Evolutionary conservation across 106 monocot species (phyloP), one percentile per base, ranked within the genome.

Genomic region (Alisma plantagoaquatica): DNA sequence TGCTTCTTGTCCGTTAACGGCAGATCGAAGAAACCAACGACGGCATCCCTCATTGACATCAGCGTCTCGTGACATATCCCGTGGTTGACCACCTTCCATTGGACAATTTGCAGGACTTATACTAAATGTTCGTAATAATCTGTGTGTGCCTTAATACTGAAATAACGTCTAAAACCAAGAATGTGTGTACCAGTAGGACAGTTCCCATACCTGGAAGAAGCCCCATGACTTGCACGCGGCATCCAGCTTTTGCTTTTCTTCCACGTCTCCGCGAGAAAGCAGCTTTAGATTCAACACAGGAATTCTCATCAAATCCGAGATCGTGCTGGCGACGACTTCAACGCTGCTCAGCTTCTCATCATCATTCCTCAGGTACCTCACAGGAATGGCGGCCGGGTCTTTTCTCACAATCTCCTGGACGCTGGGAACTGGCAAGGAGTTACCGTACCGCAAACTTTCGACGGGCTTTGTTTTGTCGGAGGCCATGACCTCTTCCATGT

Each of bases 1-100:
- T 70, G 80, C 73, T 86, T 76, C 38, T 85, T 85, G 65, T 86
- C 85, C 47, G 76, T 73, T 27, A 86, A 29, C 4, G 80, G 85
- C 10, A 80, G 80, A 59, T 60, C 60, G 85, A 86, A 77, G 67
- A 86, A 86, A 44, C 73, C 76, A 53, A 30, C 62, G 23, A 75
- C 21, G 59, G 67, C 52, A 49, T 54, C 38, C 66, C 80, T 73
- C 69, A 80, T 85, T 19, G 33, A 42, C 35, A 56, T 60, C 27
- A 80, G 33, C 54, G 73, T 12, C n/a, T 48, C 31, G 0, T 60
- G 4, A 7, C 73, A 76, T 2, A 86, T 42, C 0, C 70, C 85
- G 56, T 86, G 85, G 59, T 80, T 80, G 31, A 86, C 55, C 26
- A 80, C 70, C 76, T 84, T 24, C 15, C 9, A 20, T 17, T 25